phyloP scores from a whole-genome alignment of 2,329 filamentous ascomycete genomes.

The Neonectria hederae region DNA sequence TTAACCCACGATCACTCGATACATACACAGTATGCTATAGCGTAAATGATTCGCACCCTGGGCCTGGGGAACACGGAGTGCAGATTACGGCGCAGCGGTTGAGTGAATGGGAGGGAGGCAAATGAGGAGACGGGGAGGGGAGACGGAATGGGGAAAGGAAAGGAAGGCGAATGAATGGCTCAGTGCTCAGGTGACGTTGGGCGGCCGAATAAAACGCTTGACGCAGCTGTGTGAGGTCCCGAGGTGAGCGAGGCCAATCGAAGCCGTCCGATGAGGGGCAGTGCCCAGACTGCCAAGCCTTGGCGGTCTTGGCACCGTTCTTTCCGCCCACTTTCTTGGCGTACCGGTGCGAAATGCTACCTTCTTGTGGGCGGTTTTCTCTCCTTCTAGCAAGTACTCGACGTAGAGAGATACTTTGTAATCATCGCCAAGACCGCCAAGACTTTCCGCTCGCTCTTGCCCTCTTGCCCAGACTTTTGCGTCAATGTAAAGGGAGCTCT shows the following conservation, averaged over 20 bases:
- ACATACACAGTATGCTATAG: background rate
- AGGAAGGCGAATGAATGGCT: conserved; percentile 10
- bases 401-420: conserved; percentile 29
- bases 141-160: background rate
- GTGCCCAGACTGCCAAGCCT: conserved; percentile 53
- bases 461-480: conserved; percentile 47
- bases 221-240: conserved; percentile 43
- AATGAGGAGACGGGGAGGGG: background rate
- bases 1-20: background rate
- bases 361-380: background rate
- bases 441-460: conserved; percentile 51
- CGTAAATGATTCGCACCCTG: background rate
- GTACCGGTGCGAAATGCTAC: conserved; percentile 36
- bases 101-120: background rate
- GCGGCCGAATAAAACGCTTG: conserved; percentile 43
- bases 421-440: conserved; percentile 48
- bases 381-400: background rate
- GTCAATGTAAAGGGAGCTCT: conserved; percentile 51
- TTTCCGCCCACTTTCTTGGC: conserved; percentile 39
- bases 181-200: conserved; percentile 42
- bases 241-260: conserved; percentile 44
- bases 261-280: conserved; percentile 43
- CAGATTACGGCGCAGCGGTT: background rate
- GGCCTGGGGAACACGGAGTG: background rate
- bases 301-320: conserved; percentile 49